Evolutionary conservation across 768 basidiomycete genomes (phyloP), one percentile per base, ranked within the genome.

Genomic region (Naematelia encephala): DNA sequence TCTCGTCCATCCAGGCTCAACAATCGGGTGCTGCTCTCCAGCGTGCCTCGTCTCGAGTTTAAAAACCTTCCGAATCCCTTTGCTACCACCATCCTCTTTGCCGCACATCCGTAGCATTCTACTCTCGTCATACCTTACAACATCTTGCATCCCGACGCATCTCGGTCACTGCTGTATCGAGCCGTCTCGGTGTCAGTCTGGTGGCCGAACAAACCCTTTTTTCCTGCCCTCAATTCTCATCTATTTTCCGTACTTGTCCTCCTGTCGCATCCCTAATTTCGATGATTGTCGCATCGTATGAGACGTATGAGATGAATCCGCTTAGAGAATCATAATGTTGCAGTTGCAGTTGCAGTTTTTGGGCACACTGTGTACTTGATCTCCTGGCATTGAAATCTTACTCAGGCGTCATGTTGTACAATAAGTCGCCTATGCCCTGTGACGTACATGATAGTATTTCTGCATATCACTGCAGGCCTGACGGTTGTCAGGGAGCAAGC

Each of bases 21-120:
- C 75, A 76, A 59, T 71, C 75, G 51, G 75, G 75, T 67, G 73
- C 75, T 47, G 71, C 73, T 65, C 71, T 76, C 51, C 71, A 72
- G 60, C 59, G 75, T 34, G 70, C 68, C 56, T 56, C 63, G 48
- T 75, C 73, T 27, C 60, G 72, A 28, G 47, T 26, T 47, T 19
- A 19, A 19, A 19, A 21, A 26, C 46, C n/a, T 47, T 8, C n/a
- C n/a, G 8, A 19, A 47, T 19, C n/a, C 5, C 46, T 16, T 39
- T 47, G 54, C 44, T 43, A 44, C n/a, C 12, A 39, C 27, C 42
- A 26, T 50, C 62, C 23, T 44, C 10, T 50, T 22, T 21, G 42
- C 27, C 54, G 10, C 44, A n/a, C n/a, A n/a, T 34, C 16, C 45
- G 28, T 47, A 59, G 56, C 53, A 47, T 47, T 47, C 46, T 19